Base-by-base conservation (phyloP, 176 grass and related monocot genomes). In the Zea luxurians region DNA sequence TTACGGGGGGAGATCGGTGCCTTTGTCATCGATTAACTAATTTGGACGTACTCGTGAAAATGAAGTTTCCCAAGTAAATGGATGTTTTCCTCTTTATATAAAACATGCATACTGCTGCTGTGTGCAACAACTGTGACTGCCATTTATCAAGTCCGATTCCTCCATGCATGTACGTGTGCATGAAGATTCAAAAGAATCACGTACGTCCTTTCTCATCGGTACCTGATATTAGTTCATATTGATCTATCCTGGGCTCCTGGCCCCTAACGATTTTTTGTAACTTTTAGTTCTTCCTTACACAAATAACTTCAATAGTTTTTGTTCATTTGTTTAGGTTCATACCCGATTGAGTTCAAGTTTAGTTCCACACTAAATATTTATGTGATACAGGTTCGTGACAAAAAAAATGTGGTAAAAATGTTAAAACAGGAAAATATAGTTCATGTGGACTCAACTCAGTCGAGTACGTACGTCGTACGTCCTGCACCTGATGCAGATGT, bases 401-500 rank as follows among this genome's bases (percentile, higher is more conserved):
- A 27, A 27, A 27, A 27, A 27, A 27, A 27, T 27, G 27, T 27
- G 27, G 34, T 18, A 42, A 27, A 44, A 6, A 13, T 21, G 13
- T 45, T 42, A 27, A 27, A 54, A 13, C 12, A 49, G 58, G 38
- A 37, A 78, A 64, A 71, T 42, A 64, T 72, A 27, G 27, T 84
- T 78, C 15, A 16, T 58, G 18, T 20, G n/a, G 55, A 57, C 54
- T 58, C 55, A 4, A 57, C 35, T 47, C 13, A 41, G 55, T 68
- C 11, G n/a, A 47, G 44, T 78, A 65, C 61, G 27, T 66, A 79
- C 68, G 37, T 64, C 45, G 59, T 66, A 79, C 40, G 37, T 64
- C 18, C 4, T 66, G 49, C 76, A 53, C 74, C 73, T 74, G 41
- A 85, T 80, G 76, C 40, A 59, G 79, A 70, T 72, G 79, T 66